A percentile compares a stretch with the other conserved stretches of the same genome.
Conservation (phyloP, 805 yeast species). For the Danielia oregonensis region DNA sequence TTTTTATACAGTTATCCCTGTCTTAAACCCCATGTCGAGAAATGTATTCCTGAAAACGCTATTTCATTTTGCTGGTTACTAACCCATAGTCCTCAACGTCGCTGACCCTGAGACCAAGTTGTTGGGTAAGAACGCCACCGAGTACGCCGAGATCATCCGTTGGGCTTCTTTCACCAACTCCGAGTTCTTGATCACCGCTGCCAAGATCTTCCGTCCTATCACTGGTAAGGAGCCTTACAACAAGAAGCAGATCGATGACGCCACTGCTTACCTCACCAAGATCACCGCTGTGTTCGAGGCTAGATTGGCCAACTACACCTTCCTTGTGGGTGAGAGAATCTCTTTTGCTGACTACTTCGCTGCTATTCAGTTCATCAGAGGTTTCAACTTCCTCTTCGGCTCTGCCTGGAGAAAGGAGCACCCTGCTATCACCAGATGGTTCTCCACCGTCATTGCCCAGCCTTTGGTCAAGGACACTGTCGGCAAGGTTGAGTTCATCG, state of each 20-base stretch:
- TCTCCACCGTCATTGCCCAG: constrained; percentile 46
- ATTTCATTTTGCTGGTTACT: constrained; percentile 13
- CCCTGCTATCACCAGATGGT: constrained; percentile 73
- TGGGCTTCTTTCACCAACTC: constrained; percentile 77
- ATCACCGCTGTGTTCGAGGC: constrained; percentile 48
- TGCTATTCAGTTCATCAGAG: constrained; percentile 49
- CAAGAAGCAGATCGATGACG: constrained; percentile 62
- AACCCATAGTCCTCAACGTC: constrained; percentile 41
- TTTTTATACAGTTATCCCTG: constrained; percentile 78
- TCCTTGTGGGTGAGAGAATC: constrained; percentile 61
- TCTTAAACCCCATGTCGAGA: constrained; percentile 79
- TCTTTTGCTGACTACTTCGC: constrained; percentile 63
- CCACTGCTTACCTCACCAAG: constrained; percentile 29
- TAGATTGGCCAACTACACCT: constrained; percentile 58
- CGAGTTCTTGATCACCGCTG: constrained; percentile 51
- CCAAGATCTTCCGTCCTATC: constrained; percentile 54
- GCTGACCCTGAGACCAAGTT: constrained; percentile 42
- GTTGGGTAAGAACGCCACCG: constrained; percentile 62
- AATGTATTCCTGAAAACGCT: constrained; percentile 45
- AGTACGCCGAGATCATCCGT: constrained; percentile 62
- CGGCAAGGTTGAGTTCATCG: constrained; percentile 54
- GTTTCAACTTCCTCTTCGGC: constrained; percentile 59
- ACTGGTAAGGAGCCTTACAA: constrained; percentile 69
- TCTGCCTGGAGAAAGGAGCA: constrained; percentile 56
- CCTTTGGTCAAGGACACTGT: constrained; percentile 47